Conservation (phyloP, 2,329 filamentous ascomycete species). For the Camptophora hylomeconis region DNA sequence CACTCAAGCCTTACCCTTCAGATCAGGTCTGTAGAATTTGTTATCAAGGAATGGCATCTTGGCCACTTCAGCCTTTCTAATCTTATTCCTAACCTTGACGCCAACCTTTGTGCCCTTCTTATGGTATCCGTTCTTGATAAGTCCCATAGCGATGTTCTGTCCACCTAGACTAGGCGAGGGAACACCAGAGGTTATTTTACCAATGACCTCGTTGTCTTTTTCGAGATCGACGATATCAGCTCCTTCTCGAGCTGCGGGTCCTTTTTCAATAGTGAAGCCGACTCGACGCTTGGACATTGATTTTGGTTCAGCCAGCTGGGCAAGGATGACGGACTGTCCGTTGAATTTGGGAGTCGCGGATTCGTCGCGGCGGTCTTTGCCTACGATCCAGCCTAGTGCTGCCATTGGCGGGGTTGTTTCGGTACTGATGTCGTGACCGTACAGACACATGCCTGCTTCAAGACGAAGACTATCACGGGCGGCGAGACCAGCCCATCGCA, state of each 20-base stretch:
- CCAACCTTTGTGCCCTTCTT: slow-evolving; percentile 73
- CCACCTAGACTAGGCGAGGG: slow-evolving; percentile 69
- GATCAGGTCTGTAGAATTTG: slow-evolving; percentile 52
- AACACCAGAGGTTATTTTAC: slow-evolving; percentile 75
- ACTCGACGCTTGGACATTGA: slow-evolving; percentile 61
- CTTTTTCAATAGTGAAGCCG: slow-evolving; percentile 64
- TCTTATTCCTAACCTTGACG: slow-evolving; percentile 64
- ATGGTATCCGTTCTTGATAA: slow-evolving; percentile 67
- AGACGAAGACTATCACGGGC: slow-evolving; percentile 84
- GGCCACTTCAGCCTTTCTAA: slow-evolving; percentile 59
- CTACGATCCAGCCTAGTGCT: slow-evolving; percentile 66
- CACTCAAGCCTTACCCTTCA: slow-evolving; percentile 4
- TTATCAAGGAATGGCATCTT: slow-evolving; percentile 82
- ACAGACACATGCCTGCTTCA: slow-evolving; percentile 98
- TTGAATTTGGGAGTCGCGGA: slow-evolving; percentile 57
- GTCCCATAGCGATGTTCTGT: slow-evolving; percentile 94
- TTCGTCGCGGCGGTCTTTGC: slow-evolving; percentile 55
- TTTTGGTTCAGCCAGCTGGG: slow-evolving; percentile 51
- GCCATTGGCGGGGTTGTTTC: slow-evolving; percentile 56
- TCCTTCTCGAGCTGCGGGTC: slow-evolving; percentile 80
- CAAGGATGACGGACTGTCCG: slow-evolving; percentile 63
- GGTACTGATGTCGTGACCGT: slow-evolving; percentile 93
- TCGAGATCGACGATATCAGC: slow-evolving; percentile 55
- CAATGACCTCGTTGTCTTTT: slow-evolving; percentile 50
- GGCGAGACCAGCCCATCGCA: slow-evolving; percentile 77